Base-by-base conservation (phyloP, 1,284 basidiomycete genomes). In the Ganoderma meredithae region DNA sequence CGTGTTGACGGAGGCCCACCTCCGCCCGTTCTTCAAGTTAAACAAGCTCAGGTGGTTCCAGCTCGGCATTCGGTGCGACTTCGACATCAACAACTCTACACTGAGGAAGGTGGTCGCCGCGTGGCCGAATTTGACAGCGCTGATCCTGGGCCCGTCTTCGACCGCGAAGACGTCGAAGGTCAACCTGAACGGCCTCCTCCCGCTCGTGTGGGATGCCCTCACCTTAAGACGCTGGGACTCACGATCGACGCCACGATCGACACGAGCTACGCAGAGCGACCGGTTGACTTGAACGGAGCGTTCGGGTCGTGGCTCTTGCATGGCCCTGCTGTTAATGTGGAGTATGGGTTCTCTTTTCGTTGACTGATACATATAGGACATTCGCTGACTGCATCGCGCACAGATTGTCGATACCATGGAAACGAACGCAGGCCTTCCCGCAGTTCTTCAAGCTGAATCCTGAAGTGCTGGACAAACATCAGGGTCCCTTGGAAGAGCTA, bases 131-230 rank as follows among this genome's bases (percentile, higher is more conserved):
- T 39, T 66, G 22, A 31, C 5, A 3, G 41, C 43, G 17, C 65
- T 66, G 22, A 55, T 59, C 19, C 53, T 66, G 13, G 60, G 61
- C 8, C 65, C 25, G 17, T 27, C 52, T 0, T 55, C 43, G 60
- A 40, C 10, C 1, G 7, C 8, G 6, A 43, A 12, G 44, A 31
- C 6, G 53, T 56, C 61, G 36, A 59, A 61, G 43, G 53, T 66
- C 43, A 36, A 53, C 10, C 31, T 55, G 52, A 31, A 55, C 4
- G 65, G 65, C 7, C 60, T 66, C 9, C 13, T 66, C 33, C 43
- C 65, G 19, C 25, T 66, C 33, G 65, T 53, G 52, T 60, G 36
- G 7, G 41, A 17, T 66, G 60, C 44, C 65, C 60, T 8, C 27
- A 58, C 31, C 65, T 66, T 15, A 15, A 25, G 44, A 7, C 10